A percentile compares a stretch with the other conserved stretches of the same genome.
Evolutionary conservation across 1,139 yeast genomes (phyloP).

Genomic region (Scheffersomyces stambukii): DNA sequence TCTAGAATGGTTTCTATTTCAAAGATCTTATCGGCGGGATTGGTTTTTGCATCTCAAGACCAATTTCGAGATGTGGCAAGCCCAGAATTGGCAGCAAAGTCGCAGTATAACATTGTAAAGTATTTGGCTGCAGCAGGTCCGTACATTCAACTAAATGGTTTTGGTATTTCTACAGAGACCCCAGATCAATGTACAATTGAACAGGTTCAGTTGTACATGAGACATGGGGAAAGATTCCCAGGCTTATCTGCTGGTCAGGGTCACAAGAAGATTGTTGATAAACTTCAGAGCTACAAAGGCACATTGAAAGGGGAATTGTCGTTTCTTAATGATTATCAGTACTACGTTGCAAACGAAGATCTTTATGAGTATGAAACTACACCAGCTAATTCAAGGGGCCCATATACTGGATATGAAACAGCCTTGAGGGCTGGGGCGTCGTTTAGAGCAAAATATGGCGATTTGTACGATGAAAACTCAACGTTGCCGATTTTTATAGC

Average conservation of each 20-base stretch:
- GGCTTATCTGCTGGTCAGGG: conserved; percentile 19
- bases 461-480: conserved; percentile 17
- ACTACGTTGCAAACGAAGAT: conserved; percentile 19
- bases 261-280: conserved; percentile 19
- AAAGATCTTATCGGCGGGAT: conserved; percentile 23
- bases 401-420: conserved; percentile 22
- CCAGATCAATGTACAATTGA: conserved; percentile 30
- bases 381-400: conserved; percentile 19
- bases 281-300: conserved; percentile 16
- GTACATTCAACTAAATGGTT: conserved; percentile 30
- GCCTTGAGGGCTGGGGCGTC: conserved; percentile 28
- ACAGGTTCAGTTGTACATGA: conserved; percentile 30
- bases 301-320: conserved; percentile 20
- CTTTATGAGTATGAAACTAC: conserved; percentile 28
- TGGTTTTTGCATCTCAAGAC: conserved; percentile 22
- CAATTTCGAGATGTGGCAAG: conserved; percentile 23
- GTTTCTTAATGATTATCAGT: conserved; percentile 23
- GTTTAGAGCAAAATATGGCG: conserved; percentile 26
- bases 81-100: conserved; percentile 25
- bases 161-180: conserved; percentile 29
- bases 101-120: conserved; percentile 27
- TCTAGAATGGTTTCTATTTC: conserved; percentile 27
- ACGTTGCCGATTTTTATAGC: conserved; percentile 29
- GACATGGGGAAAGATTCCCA: conserved; percentile 40
- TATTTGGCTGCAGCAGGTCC: conserved; percentile 36